Conservation (phyloP, 2,329 filamentous ascomycete species). For the Capronia coronata region DNA sequence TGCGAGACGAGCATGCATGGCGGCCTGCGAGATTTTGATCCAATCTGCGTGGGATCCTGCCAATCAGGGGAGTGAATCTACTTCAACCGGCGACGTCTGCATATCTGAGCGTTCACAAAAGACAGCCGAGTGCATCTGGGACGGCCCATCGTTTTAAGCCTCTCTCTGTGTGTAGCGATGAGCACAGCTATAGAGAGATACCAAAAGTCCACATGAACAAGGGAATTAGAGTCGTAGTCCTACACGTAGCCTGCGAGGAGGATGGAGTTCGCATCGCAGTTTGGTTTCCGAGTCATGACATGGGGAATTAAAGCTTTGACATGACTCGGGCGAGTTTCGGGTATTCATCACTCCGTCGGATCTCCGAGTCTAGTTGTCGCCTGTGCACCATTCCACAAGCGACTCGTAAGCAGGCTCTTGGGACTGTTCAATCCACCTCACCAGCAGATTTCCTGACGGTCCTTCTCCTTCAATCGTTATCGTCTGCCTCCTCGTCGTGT, state of each 20-base stretch:
- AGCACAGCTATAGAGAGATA: neutral
- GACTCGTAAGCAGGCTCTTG: no score
- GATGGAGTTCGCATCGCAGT: neutral
- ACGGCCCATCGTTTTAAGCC: neutral
- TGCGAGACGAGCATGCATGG: slow-evolving; percentile 8
- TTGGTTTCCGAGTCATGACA: neutral
- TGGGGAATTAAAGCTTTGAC: no score
- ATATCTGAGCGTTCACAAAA: slow-evolving; percentile 2
- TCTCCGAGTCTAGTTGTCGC: no score
- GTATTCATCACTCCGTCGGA: no score
- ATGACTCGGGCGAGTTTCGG: no score
- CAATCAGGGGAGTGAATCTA: neutral
- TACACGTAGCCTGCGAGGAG: neutral
- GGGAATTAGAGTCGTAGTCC: neutral
- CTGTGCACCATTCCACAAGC: no score
- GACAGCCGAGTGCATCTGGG: neutral
- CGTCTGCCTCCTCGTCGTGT: no score
- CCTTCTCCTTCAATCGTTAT: no score
- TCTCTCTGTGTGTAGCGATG: neutral
- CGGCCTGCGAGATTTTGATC: neutral
- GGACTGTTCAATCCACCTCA: no score
- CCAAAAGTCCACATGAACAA: neutral
- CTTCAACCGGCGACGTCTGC: neutral
- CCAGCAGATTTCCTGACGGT: no score
- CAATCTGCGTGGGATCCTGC: neutral